Conservation (phyloP, 2,329 filamentous ascomycete species). For the Sphaerulina populicola region DNA sequence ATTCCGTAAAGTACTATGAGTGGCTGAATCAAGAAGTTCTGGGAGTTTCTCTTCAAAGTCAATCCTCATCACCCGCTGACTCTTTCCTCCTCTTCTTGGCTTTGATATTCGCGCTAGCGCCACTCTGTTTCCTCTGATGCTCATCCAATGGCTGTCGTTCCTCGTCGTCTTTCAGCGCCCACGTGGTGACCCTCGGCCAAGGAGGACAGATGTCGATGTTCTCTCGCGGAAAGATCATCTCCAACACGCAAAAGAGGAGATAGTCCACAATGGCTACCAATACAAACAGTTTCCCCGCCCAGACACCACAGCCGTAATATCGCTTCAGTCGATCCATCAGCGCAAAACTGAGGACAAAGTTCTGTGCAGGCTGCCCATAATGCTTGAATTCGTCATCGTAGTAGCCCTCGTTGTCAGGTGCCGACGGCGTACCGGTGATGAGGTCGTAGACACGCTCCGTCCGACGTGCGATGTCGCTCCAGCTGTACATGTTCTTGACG, state of each 20-base stretch:
- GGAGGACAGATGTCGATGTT: slow-evolving; percentile 82
- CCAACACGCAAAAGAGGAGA: slow-evolving; percentile 76
- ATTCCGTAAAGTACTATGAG: too few species aligned
- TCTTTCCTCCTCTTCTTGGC: not conserved
- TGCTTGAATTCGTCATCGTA: slow-evolving; percentile 64
- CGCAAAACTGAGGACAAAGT: slow-evolving; percentile 68
- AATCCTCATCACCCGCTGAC: not conserved
- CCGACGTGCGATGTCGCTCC: slow-evolving; percentile 87
- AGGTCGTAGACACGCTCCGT: slow-evolving; percentile 94
- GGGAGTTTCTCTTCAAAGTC: not conserved
- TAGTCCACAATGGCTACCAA: slow-evolving; percentile 92
- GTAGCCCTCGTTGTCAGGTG: slow-evolving; percentile 62
- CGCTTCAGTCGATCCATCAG: slow-evolving; percentile 90
- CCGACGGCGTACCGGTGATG: slow-evolving; percentile 71
- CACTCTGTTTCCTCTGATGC: slow-evolving; percentile 2
- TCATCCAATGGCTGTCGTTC: not conserved
- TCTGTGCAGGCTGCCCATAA: slow-evolving; percentile 43
- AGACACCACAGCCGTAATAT: slow-evolving; percentile 96
- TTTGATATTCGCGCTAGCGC: not conserved
- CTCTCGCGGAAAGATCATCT: slow-evolving; percentile 75
- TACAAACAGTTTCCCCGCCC: slow-evolving; percentile 96
- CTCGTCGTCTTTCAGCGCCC: not conserved
- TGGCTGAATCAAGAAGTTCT: too few species aligned
- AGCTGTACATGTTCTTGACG: slow-evolving; percentile 97
- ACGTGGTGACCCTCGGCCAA: slow-evolving; percentile 54